Percentiles rank a stretch among this genome's conserved stretches.
Conservation (phyloP, 2,329 filamentous ascomycete species). For the Diplocarpon rosae region DNA sequence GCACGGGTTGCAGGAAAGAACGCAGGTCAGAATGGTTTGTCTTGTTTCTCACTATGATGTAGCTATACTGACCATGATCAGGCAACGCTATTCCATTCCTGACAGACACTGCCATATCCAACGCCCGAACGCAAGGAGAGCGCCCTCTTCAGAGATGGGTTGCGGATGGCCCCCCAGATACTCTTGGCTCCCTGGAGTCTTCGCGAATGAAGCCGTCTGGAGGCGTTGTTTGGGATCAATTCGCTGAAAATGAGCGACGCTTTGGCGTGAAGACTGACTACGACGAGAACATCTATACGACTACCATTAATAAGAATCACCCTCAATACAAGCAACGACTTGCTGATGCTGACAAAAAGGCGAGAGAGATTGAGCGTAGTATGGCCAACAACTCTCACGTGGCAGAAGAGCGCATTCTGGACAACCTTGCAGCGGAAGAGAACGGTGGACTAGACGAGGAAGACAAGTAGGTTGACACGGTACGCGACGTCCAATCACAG, state of each 20-base stretch:
- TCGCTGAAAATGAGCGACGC: constrained; percentile 74
- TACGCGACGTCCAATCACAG: background rate
- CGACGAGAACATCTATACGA: constrained; percentile 91
- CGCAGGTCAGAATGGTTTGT: constrained; percentile 44
- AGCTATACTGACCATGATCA: constrained; percentile 29
- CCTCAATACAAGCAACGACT: constrained; percentile 70
- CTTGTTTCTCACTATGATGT: background rate
- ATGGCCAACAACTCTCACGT: constrained; percentile 68
- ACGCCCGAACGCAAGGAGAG: constrained; percentile 56
- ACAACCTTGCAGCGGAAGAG: constrained; percentile 51
- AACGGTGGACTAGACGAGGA: constrained; percentile 73
- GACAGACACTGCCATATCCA: constrained; percentile 83
- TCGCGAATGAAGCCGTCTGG: constrained; percentile 17
- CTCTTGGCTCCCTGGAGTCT: constrained; percentile 61
- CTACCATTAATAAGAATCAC: constrained; percentile 72
- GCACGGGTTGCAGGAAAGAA: constrained; percentile 44
- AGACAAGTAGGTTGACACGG: constrained; percentile 57
- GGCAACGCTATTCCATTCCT: constrained; percentile 61
- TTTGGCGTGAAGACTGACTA: constrained; percentile 88
- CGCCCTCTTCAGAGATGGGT: constrained; percentile 75
- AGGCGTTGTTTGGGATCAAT: constrained; percentile 70
- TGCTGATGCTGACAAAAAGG: constrained; percentile 71
- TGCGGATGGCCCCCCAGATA: constrained; percentile 48
- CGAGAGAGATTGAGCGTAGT: constrained; percentile 78
- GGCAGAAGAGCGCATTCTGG: constrained; percentile 76